Evolutionary conservation across 1,139 yeast genomes (phyloP).

Genomic region (Pichia sp.): DNA sequence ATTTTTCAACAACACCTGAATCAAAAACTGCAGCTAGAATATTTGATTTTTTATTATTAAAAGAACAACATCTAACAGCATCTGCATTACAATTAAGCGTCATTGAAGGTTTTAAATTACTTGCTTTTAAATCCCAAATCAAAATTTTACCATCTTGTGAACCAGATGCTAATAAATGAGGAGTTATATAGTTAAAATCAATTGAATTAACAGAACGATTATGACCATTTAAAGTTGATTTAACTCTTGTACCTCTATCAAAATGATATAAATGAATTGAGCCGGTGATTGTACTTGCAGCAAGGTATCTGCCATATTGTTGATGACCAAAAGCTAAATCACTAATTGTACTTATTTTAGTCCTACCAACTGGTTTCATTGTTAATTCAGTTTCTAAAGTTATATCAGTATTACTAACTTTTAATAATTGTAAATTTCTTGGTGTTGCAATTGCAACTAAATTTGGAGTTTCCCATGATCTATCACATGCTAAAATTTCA

Average conservation of each 20-base stretch:
- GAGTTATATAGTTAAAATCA: constrained; percentile 56
- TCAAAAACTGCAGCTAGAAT: constrained; percentile 75
- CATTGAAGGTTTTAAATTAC: constrained; percentile 40
- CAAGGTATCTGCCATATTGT: constrained; percentile 37
- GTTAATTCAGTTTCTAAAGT: constrained; percentile 32
- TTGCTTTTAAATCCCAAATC: constrained; percentile 77
- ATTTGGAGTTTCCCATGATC: constrained; percentile 35
- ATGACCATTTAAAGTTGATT: constrained; percentile 57
- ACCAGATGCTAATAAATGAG: constrained; percentile 66
- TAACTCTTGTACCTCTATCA: constrained; percentile 37
- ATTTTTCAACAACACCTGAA: constrained; percentile 78
- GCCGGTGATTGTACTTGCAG: constrained; percentile 46
- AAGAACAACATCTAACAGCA: constrained; percentile 57
- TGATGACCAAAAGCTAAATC: constrained; percentile 45
- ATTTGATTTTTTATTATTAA: constrained; percentile 44
- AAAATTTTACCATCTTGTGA: constrained; percentile 88
- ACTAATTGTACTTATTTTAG: constrained; percentile 42
- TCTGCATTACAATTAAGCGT: constrained; percentile 54
- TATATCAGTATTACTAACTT: constrained; percentile 35
- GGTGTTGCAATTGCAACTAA: constrained; percentile 56
- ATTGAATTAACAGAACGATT: constrained; percentile 77
- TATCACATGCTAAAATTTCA: constrained; percentile 36
- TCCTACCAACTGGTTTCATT: constrained; percentile 28
- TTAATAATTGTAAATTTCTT: constrained; percentile 46
- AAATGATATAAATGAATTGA: constrained; percentile 43